phyloP scores from a whole-genome alignment of 768 basidiomycete genomes.

The Lentinula lateritia region DNA sequence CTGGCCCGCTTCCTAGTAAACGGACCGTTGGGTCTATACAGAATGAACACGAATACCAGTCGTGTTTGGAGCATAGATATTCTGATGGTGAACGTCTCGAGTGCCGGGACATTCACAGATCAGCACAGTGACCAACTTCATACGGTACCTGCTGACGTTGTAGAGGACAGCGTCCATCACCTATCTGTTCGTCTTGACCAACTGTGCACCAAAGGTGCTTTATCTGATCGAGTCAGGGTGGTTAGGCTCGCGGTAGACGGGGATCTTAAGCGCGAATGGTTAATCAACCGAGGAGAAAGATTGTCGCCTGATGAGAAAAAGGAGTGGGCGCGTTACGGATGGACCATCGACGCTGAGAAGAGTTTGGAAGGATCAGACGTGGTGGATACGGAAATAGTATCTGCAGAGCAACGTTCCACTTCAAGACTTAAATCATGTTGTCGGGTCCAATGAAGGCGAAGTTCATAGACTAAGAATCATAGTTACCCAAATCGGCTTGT shows the following conservation, averaged over 20 bases:
- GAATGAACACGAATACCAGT: neutral
- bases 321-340: neutral
- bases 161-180: neutral
- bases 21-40: neutral
- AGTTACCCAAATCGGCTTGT: too few relatives aligned
- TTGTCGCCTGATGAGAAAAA: neutral
- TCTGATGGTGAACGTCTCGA: neutral
- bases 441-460: too few relatives aligned
- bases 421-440: too few relatives aligned
- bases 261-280: slow-evolving; percentile 11
- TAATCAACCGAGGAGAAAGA: slow-evolving; percentile 2
- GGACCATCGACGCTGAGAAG: neutral
- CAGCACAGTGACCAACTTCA: neutral
- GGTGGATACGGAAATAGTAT: too few relatives aligned
- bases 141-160: neutral
- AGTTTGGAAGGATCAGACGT: too few relatives aligned
- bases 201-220: neutral
- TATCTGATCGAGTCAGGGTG: neutral
- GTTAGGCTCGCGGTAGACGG: neutral
- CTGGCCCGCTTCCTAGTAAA: neutral
- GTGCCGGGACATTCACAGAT: neutral
- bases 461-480: too few relatives aligned
- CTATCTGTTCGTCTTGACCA: neutral
- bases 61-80: neutral
- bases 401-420: too few relatives aligned